Evolutionary conservation across 768 basidiomycete genomes (phyloP), one percentile per base, ranked within the genome.

Genomic region (Daedalea quercina): DNA sequence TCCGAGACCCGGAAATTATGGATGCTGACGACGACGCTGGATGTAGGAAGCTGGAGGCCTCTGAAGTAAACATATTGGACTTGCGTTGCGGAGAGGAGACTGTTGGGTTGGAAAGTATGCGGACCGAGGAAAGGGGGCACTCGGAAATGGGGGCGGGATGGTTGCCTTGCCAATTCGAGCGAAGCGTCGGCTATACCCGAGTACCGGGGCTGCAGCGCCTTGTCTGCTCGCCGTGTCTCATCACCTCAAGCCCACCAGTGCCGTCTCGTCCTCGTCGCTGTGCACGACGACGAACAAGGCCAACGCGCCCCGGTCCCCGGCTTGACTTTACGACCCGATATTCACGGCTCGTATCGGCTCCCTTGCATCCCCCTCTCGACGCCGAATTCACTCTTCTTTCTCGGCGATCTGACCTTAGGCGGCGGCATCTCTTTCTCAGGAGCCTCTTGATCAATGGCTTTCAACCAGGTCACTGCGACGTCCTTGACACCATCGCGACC

Each of bases 401-500:
- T 9, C 42, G 42, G 19, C 24, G 17, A 22, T 44, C 44, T 17
- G 13, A 43, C 42, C 24, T 4, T 17, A 23, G 44, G 44, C 44
- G 23, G 34, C 28, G 34, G 8, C 25, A 9, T 28, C 24, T 9
- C 9, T 20, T 26, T 35, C n/a, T 35, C 47, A 19, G 34, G 50
- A 42, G 50, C 13, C 28, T 41, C 26, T 22, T 26, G 40, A 44
- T 11, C 25, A 31, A 78, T 79, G 77, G 71, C 78, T 46, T 79
- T 70, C 65, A 74, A 75, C 57, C 73, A 75, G 46, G 70, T 77
- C 53, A 66, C 77, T 41, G 64, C 81, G 20, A 69, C 78, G 40
- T 85, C 85, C 49, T 70, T 90, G 55, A 89, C 85, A 0, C 89
- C 89, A 50, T 81, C 85, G 34, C 77, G 89, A 37, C 87, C 90